Evolutionary conservation across 2,329 filamentous ascomycete genomes (phyloP), one percentile per base, ranked within the genome.

Genomic region (Monosporascus sp.): DNA sequence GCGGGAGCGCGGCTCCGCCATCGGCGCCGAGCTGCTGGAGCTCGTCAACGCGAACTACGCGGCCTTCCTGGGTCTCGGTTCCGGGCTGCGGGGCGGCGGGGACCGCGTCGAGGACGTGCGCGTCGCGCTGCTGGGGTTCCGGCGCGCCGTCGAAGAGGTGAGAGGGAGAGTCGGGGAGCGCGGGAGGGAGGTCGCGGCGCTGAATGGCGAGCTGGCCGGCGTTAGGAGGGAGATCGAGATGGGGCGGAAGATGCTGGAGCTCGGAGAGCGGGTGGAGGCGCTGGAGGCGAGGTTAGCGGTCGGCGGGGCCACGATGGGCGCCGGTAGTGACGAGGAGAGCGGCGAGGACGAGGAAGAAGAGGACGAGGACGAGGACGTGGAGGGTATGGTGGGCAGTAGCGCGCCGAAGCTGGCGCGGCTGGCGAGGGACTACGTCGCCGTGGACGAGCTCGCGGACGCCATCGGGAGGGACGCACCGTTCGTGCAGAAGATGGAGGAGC

Each of bases 11-110:
- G 89, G 86, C 61, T 83, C 89, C 61, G 80, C 87, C 20, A 86
- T 99, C 56, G 89, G 86, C 64, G 83, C 87, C 57, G 94, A 99
- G 73, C 79, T 99, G 3, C 79, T 99, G 18, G 93, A 97, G 72
- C 82, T 99, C 7, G 94, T 99, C 60, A 99, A 99, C 67, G 82
- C 87, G 50, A 96, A 99, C 71, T 97, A 99, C 69, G 87, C 90
- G 48, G 88, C 93, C 53, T 99, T 99, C 63, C 72, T 99, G 5
- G 86, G 86, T 0, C 74, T 99, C 0, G 95, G 94, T 0, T 84
- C 81, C 47, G 89, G 90, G 62, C 74, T 99, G 44, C 83, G 84
- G 51, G 92, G 92, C 3, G 95, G 95, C 7, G 92, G 96, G 65
- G 93, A 97, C 64, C 89, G 87, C 68, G 87, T 97, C 1, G 92